Evolutionary conservation across 352 stramenopile species (phyloP), one percentile per base, ranked within the genome.

Genomic region (Phytophthora lateralis): DNA sequence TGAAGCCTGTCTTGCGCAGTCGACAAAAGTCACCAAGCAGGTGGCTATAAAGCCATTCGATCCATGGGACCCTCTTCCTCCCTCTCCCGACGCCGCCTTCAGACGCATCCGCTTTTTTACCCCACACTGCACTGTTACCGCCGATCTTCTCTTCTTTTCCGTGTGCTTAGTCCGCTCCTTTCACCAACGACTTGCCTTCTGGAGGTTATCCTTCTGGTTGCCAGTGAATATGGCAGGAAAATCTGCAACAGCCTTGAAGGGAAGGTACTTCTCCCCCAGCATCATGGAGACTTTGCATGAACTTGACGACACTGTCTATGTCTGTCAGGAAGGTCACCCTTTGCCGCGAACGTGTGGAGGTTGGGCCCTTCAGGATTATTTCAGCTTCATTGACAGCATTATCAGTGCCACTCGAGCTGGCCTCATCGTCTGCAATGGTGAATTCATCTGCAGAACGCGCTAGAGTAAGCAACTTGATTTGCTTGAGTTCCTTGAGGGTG

Each of bases 181-280:
- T n/a, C 38, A 45, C 38, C 6, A 45, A 4, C 38, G 38, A 26
- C 38, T 24, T 8, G 38, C 38, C 38, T 45, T 45, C 38, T 45
- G 38, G 4, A 45, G 17, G 20, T 45, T 45, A n/a, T n/a, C 38
- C 12, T 45, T 45, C 11, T 45, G 38, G 38, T 45, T 45, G 9
- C 38, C 38, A 12, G 17, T 45, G 17, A 45, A 45, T 12, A 45
- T 20, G 6, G 8, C 8, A 45, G 38, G 38, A 12, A 45, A 45
- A 3, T 26, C 14, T 45, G 38, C 38, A 26, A 45, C 17, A 0
- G 38, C 38, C 9, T 45, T 45, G 5, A n/a, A 45, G 20, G 38
- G 37, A n/a, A 43, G 9, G 21, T 14, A 24, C 21, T 24, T 3
- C 21, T 3, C 21, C 21, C 21, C 21, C 21, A 24, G 1, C 21